These are phyloP conservation scores for Linum usitatissimum DNA, from an alignment of 345 rosid genomes.

Conservation along the genomic window DNA sequence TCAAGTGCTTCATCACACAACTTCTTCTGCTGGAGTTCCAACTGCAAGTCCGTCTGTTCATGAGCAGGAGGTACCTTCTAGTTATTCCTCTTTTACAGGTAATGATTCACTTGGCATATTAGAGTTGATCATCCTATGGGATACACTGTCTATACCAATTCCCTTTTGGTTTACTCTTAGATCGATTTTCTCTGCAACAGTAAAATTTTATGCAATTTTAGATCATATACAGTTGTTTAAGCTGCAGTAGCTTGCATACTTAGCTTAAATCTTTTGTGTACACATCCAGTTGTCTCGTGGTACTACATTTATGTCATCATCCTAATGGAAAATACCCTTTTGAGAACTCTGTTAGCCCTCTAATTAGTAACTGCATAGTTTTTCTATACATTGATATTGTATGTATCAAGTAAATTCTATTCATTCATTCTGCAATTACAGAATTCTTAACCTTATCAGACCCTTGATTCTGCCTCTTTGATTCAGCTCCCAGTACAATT, in stretches of 20 bases:
- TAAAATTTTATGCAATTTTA: too few species aligned
- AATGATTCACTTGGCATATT: slow-evolving; percentile 54
- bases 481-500: neutral
- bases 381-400: neutral
- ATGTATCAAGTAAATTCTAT: neutral
- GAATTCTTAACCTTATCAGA: neutral
- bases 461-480: neutral
- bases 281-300: neutral
- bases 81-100: slow-evolving; percentile 99
- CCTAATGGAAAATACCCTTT: neutral
- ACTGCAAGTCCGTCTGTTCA: slow-evolving; percentile 54
- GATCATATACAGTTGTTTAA: too few species aligned
- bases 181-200: neutral
- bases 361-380: neutral
- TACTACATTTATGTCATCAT: neutral
- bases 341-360: neutral
- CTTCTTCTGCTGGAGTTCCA: slow-evolving; percentile 34
- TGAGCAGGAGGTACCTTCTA: slow-evolving; percentile 99
- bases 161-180: neutral
- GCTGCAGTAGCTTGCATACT: neutral
- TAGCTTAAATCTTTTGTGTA: neutral
- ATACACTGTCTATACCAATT: slow-evolving; percentile 3
- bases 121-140: slow-evolving; percentile 31
- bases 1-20: slow-evolving; percentile 26
- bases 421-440: neutral